These are phyloP conservation scores for Ampelomyces quisqualis DNA, from an alignment of 2,329 filamentous ascomycete species.

Conservation along the genomic window DNA sequence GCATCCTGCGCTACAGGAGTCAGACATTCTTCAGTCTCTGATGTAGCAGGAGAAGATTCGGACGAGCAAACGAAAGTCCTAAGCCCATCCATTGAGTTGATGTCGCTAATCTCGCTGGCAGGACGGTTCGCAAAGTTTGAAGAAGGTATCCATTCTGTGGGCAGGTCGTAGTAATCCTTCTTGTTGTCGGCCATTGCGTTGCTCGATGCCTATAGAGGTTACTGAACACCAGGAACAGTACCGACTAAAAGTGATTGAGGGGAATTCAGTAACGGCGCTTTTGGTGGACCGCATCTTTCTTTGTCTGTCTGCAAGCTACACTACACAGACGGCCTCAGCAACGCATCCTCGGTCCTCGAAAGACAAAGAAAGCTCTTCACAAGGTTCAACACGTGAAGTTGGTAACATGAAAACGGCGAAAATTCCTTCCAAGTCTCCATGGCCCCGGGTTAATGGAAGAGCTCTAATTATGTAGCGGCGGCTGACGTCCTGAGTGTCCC, in stretches of 20 bases:
- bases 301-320: constrained; percentile 3
- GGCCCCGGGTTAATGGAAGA: neutral
- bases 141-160: constrained; percentile 20
- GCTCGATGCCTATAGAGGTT: neutral
- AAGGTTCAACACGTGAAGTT: neutral
- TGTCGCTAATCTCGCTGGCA: constrained; percentile 26
- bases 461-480: neutral
- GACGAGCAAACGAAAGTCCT: constrained; percentile 12
- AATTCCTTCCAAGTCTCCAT: neutral
- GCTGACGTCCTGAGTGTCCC: no score
- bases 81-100: constrained; percentile 11
- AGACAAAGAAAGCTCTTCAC: neutral
- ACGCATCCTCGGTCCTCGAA: neutral
- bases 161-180: constrained; percentile 26
- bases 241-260: neutral
- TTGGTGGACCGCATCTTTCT: constrained; percentile 4
- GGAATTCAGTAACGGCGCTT: neutral
- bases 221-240: neutral
- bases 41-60: constrained; percentile 5
- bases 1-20: constrained; percentile 6
- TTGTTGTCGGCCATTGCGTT: constrained; percentile 10
- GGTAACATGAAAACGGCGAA: neutral
- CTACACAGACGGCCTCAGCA: neutral
- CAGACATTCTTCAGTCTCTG: constrained; percentile 16
- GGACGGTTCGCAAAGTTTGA: constrained; percentile 28